phyloP scores from a whole-genome alignment of 2,329 filamentous ascomycete species.

The Colletotrichum australisinense region DNA sequence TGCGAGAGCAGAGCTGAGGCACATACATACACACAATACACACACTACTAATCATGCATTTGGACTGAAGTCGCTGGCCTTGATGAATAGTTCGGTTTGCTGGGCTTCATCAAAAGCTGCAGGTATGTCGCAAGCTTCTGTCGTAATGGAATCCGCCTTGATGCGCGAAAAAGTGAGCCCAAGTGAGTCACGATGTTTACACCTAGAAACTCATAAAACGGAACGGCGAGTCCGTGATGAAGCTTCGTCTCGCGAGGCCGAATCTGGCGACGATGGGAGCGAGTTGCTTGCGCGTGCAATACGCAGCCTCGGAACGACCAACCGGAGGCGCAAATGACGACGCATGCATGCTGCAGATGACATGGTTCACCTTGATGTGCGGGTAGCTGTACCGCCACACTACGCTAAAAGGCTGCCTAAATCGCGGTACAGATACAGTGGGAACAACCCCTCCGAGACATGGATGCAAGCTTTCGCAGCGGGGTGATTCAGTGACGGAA shows the following conservation, averaged over 20 bases:
- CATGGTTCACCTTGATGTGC: constrained; percentile 19
- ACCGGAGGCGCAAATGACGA: constrained; percentile 29
- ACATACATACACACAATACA: constrained; percentile 22
- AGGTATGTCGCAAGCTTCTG: not conserved
- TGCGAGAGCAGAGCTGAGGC: constrained; percentile 24
- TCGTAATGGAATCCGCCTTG: not conserved
- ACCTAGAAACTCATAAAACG: not conserved
- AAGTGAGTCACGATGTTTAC: not conserved
- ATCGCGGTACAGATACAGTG: constrained; percentile 31
- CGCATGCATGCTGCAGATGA: constrained; percentile 36
- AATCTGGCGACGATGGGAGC: constrained; percentile 1
- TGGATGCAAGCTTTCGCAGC: constrained; percentile 30
- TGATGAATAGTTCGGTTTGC: not conserved
- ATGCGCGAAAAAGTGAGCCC: not conserved
- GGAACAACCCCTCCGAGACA: constrained; percentile 32
- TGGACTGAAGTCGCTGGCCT: not conserved
- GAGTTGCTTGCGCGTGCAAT: constrained; percentile 35
- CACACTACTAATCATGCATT: constrained; percentile 15
- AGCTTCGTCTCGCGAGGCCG: not conserved
- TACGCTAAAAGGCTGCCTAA: constrained; percentile 16
- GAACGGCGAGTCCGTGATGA: not conserved
- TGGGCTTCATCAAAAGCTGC: not conserved
- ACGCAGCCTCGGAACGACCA: constrained; percentile 10
- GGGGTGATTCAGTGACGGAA: constrained; percentile 14
- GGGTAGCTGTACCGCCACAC: constrained; percentile 27